Percentiles rank a stretch among this genome's conserved stretches.
Conservation (phyloP, 768 basidiomycete species). For the Polyporus arcularius region DNA sequence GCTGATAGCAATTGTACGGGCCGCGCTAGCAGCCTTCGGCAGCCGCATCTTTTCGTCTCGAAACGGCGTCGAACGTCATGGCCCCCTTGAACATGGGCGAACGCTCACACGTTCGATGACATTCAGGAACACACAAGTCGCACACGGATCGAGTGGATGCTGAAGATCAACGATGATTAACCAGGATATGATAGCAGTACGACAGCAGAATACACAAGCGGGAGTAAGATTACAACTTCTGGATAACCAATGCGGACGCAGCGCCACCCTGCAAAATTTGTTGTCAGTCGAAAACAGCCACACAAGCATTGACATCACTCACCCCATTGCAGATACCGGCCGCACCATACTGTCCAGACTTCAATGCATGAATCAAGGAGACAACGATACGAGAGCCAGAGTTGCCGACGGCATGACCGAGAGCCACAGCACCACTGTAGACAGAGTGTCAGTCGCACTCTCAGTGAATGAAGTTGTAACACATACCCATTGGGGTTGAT, state of each 20-base stretch:
- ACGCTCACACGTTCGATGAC: slow-evolving; percentile 2
- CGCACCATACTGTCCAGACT: slow-evolving; percentile 91
- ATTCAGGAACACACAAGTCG: background rate
- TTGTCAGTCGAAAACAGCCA: slow-evolving; percentile 9
- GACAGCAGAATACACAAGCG: slow-evolving; percentile 16
- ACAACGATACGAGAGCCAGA: slow-evolving; percentile 95
- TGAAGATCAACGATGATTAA: background rate
- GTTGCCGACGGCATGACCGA: slow-evolving; percentile 96
- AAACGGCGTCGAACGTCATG: background rate
- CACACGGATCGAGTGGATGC: background rate
- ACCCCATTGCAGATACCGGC: slow-evolving; percentile 98
- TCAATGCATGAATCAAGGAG: slow-evolving; percentile 87
- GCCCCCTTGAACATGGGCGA: background rate
- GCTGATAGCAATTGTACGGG: background rate
- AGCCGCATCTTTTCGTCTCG: background rate
- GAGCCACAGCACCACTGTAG: slow-evolving; percentile 89
- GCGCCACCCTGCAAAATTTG: slow-evolving; percentile 72
- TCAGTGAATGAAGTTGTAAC: background rate
- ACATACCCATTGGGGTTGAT: slow-evolving; percentile 87
- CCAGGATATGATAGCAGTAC: slow-evolving; percentile 21
- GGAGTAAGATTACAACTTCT: slow-evolving; percentile 60
- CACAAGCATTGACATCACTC: slow-evolving; percentile 32
- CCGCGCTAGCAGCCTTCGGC: background rate
- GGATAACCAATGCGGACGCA: slow-evolving; percentile 87
- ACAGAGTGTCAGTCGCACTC: slow-evolving; percentile 15